phyloP scores from a whole-genome alignment of 2,329 filamentous ascomycete genomes.

The Stenocarpella maydis region DNA sequence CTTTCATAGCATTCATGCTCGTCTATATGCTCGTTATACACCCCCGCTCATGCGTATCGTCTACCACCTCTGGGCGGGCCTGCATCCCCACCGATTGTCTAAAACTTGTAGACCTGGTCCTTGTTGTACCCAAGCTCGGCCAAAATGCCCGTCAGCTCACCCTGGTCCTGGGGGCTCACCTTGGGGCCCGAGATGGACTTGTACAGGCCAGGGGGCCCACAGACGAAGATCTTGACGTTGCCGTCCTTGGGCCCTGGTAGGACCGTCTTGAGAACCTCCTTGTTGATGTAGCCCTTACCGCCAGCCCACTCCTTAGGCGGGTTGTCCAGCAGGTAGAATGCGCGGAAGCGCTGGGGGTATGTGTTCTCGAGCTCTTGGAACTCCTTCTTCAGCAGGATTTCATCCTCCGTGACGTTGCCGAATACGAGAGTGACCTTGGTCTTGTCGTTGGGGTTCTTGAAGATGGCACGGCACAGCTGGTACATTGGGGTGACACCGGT shows the following conservation, averaged over 20 bases:
- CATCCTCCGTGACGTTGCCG: slow-evolving; percentile 87
- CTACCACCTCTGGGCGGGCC: neutral
- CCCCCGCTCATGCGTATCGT: neutral
- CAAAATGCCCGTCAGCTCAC: slow-evolving; percentile 82
- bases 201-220: slow-evolving; percentile 91
- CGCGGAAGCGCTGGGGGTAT: slow-evolving; percentile 92
- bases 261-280: slow-evolving; percentile 94
- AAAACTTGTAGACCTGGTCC: slow-evolving; percentile 98
- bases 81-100: slow-evolving; percentile 36
- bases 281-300: slow-evolving; percentile 81
- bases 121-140: slow-evolving; percentile 77
- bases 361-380: slow-evolving; percentile 89
- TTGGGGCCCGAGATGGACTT: slow-evolving; percentile 90
- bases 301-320: slow-evolving; percentile 80
- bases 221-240: slow-evolving; percentile 97
- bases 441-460: slow-evolving; percentile 95
- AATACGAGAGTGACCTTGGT: slow-evolving; percentile 97
- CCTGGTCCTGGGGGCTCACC: slow-evolving; percentile 92
- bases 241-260: slow-evolving; percentile 90
- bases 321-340: slow-evolving; percentile 92
- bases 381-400: slow-evolving; percentile 91
- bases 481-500: slow-evolving; percentile 99
- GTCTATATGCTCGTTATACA: slow-evolving; percentile 12
- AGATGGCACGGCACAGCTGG: slow-evolving; percentile 89
- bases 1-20: neutral